Conservation (phyloP, 371 early-diverging fungal genomes). For the Mucor mucedo region DNA sequence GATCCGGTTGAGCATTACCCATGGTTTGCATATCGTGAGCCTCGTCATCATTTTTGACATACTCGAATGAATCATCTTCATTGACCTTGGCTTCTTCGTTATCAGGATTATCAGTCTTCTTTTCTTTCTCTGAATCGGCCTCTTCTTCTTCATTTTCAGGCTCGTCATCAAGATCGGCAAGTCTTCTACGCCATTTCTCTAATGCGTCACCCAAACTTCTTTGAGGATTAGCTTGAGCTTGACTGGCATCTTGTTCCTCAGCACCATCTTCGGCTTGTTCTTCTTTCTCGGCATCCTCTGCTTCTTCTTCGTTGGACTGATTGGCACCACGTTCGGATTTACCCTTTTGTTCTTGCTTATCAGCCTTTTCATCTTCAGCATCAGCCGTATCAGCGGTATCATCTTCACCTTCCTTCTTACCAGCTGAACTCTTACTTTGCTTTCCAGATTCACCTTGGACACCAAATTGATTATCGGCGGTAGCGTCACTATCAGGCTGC, state of each 20-base stretch:
- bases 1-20: slow-evolving; percentile 77
- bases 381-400: slow-evolving; percentile 46
- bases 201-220: slow-evolving; percentile 89
- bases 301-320: slow-evolving; percentile 46
- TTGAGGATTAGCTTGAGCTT: slow-evolving; percentile 67
- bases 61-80: slow-evolving; percentile 74
- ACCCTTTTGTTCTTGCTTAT: slow-evolving; percentile 43
- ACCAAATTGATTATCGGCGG: slow-evolving; percentile 69
- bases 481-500: slow-evolving; percentile 57
- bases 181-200: slow-evolving; percentile 87
- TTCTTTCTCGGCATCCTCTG: slow-evolving; percentile 24
- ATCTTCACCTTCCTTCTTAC: slow-evolving; percentile 55
- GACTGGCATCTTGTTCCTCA: slow-evolving; percentile 35
- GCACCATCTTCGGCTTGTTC: slow-evolving; percentile 20
- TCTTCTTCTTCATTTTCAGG: slow-evolving; percentile 58
- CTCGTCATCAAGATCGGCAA: slow-evolving; percentile 67
- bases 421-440: slow-evolving; percentile 54
- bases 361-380: slow-evolving; percentile 32
- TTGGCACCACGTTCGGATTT: slow-evolving; percentile 49
- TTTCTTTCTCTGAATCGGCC: slow-evolving; percentile 48
- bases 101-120: slow-evolving; percentile 51
- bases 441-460: slow-evolving; percentile 70
- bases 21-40: slow-evolving; percentile 79
- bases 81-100: slow-evolving; percentile 58
- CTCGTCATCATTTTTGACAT: slow-evolving; percentile 76